These are phyloP conservation scores for Globisporangium recalcitrans DNA, from an alignment of 352 stramenopile species.

Conservation along the genomic window DNA sequence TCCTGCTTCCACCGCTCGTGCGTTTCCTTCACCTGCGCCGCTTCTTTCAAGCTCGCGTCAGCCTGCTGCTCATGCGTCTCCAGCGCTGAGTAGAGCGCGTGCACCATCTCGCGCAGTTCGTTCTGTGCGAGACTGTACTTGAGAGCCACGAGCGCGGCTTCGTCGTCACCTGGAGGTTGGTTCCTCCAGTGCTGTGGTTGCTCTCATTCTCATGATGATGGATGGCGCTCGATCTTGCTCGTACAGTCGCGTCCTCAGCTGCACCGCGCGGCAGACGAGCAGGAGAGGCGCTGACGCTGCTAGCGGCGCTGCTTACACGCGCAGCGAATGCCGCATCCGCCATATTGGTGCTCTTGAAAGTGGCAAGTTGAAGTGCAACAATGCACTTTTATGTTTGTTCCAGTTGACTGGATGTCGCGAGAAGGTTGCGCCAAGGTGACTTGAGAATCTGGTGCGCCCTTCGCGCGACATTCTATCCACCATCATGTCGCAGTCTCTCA, in stretches of 20 bases:
- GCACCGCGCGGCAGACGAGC: neutral
- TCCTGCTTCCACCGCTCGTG: constrained; percentile 6
- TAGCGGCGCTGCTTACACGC: neutral
- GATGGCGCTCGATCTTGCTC: neutral
- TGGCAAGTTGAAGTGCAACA: constrained; percentile 7
- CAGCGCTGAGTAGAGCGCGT: constrained; percentile 20
- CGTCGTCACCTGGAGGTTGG: neutral
- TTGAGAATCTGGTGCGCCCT: neutral
- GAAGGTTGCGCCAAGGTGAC: neutral
- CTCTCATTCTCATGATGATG: neutral
- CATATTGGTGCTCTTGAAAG: neutral
- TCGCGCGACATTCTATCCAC: neutral
- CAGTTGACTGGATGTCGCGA: neutral
- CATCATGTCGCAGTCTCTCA: neutral
- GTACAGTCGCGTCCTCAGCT: neutral
- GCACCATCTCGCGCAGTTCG: constrained; percentile 22
- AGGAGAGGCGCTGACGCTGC: neutral
- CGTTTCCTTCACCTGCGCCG: constrained; percentile 6
- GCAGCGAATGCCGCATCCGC: neutral
- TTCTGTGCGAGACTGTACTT: constrained; percentile 27
- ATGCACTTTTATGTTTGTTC: neutral
- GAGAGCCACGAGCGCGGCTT: constrained; percentile 11
- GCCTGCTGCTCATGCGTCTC: constrained; percentile 3
- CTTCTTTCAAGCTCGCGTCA: neutral
- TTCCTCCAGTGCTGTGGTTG: neutral